phyloP scores from a whole-genome alignment of 306 rosid species.

The Elaeagnus macrophylla region DNA sequence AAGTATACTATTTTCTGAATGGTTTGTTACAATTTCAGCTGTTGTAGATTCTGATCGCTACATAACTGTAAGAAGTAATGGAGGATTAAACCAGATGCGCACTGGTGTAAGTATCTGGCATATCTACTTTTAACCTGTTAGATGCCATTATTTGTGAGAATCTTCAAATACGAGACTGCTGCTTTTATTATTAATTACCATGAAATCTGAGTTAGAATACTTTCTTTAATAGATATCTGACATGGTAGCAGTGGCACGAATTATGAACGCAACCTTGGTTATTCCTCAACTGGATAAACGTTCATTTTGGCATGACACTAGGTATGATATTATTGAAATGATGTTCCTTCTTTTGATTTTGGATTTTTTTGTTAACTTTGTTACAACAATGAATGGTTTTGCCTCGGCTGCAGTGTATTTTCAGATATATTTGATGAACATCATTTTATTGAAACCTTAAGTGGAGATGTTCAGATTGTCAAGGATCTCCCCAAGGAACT shows the following conservation, averaged over 20 bases:
- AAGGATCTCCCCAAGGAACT: slow-evolving; percentile 62
- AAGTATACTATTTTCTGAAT: slow-evolving; percentile 4
- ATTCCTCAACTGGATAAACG: slow-evolving; percentile 85
- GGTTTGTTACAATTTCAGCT: slow-evolving; percentile 37
- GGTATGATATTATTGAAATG: slow-evolving; percentile 35
- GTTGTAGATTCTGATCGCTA: slow-evolving; percentile 47
- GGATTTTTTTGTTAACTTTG: background rate
- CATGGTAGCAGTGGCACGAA: slow-evolving; percentile 87
- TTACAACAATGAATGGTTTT: slow-evolving; percentile 16
- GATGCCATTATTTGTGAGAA: no score
- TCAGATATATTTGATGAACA: slow-evolving; percentile 79
- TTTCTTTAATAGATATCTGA: slow-evolving; percentile 61
- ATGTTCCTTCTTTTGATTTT: background rate
- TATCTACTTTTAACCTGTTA: background rate
- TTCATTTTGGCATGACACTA: slow-evolving; percentile 86
- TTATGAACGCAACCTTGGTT: slow-evolving; percentile 85
- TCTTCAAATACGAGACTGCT: background rate
- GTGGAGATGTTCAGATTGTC: slow-evolving; percentile 56
- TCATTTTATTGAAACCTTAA: slow-evolving; percentile 69
- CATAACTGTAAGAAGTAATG: slow-evolving; percentile 76
- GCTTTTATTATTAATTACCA: background rate
- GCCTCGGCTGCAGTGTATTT: slow-evolving; percentile 48
- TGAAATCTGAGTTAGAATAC: slow-evolving; percentile 8
- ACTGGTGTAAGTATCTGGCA: slow-evolving; percentile 68
- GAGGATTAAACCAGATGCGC: slow-evolving; percentile 95